These are phyloP conservation scores for Malus hybrid DNA, from an alignment of 331 rosid species.

Conservation along the genomic window DNA sequence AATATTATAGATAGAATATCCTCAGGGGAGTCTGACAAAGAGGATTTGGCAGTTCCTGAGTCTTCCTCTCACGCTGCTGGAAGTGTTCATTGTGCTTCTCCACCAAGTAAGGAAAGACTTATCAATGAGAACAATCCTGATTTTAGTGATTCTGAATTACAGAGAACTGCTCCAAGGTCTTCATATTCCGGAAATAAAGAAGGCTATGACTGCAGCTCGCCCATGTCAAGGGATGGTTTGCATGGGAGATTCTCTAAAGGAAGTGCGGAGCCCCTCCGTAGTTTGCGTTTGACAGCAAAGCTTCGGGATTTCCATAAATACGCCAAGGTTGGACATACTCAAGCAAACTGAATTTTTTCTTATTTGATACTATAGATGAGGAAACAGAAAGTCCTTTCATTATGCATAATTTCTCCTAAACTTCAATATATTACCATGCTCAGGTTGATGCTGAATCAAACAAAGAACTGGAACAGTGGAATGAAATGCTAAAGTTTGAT, in stretches of 20 bases:
- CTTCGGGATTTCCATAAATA: conserved; percentile 81
- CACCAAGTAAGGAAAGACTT: conserved; percentile 50
- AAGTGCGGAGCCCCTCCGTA: conserved; percentile 53
- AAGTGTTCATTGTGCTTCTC: conserved; percentile 31
- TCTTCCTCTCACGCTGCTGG: conserved; percentile 43
- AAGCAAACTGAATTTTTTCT: neutral
- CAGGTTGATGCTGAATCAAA: conserved; percentile 84
- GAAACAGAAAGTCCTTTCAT: neutral
- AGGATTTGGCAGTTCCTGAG: conserved; percentile 54
- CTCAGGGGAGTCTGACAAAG: conserved; percentile 67
- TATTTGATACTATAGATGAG: neutral
- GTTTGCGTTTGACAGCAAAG: conserved; percentile 83
- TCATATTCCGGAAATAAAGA: conserved; percentile 54
- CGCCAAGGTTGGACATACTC: conserved; percentile 60
- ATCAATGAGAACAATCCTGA: conserved; percentile 55
- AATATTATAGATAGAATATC: conserved; percentile 58
- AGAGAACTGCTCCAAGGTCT: conserved; percentile 47
- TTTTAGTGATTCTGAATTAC: conserved; percentile 54
- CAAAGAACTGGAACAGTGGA: conserved; percentile 94
- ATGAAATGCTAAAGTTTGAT: conserved; percentile 86
- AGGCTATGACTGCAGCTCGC: conserved; percentile 38
- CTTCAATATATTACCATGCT: neutral
- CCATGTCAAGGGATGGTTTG: conserved; percentile 62
- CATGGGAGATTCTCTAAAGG: conserved; percentile 65
- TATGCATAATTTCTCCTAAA: neutral